These are phyloP conservation scores for Anastatica hierochuntica DNA, from an alignment of 345 rosid genomes.

Conservation along the genomic window DNA sequence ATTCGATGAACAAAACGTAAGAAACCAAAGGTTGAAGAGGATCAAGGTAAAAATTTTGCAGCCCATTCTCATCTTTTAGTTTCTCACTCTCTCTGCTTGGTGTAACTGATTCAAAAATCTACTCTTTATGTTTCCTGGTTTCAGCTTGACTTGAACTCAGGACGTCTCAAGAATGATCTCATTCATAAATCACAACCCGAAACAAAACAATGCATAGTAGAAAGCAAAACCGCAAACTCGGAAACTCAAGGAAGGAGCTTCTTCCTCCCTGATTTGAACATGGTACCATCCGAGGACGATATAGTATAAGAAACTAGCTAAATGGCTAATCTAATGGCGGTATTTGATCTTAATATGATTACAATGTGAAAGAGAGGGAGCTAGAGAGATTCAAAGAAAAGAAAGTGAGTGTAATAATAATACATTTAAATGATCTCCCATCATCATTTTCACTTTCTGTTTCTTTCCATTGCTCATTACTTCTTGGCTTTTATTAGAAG, in stretches of 20 bases:
- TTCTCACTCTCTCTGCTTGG: slow-evolving; percentile 19
- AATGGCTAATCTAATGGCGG: too few relatives aligned
- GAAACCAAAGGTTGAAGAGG: slow-evolving; percentile 60
- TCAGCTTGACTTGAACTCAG: slow-evolving; percentile 14
- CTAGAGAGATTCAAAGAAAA: slow-evolving; percentile 1
- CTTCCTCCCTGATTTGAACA: slow-evolving; percentile 50
- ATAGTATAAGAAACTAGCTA: too few relatives aligned
- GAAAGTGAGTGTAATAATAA: slow-evolving; percentile 3
- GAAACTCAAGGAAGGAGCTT: too few relatives aligned
- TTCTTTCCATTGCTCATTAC: too few relatives aligned
- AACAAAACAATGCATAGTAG: background rate
- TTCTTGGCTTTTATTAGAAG: background rate
- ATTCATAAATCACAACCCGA: background rate
- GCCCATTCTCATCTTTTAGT: too few relatives aligned
- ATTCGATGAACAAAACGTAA: slow-evolving; percentile 35
- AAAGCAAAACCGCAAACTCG: slow-evolving; percentile 33
- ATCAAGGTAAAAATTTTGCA: too few relatives aligned
- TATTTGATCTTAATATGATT: too few relatives aligned
- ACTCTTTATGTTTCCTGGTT: background rate
- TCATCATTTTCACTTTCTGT: background rate
- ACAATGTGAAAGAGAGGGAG: slow-evolving; percentile 36
- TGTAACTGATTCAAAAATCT: too few relatives aligned
- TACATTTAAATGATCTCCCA: background rate
- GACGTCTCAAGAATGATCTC: slow-evolving; percentile 7
- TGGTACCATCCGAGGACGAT: slow-evolving; percentile 50